Percentiles rank a stretch among this genome's conserved stretches.
phyloP scores from a whole-genome alignment of 768 basidiomycete genomes.

The Suillus occidentalis region DNA sequence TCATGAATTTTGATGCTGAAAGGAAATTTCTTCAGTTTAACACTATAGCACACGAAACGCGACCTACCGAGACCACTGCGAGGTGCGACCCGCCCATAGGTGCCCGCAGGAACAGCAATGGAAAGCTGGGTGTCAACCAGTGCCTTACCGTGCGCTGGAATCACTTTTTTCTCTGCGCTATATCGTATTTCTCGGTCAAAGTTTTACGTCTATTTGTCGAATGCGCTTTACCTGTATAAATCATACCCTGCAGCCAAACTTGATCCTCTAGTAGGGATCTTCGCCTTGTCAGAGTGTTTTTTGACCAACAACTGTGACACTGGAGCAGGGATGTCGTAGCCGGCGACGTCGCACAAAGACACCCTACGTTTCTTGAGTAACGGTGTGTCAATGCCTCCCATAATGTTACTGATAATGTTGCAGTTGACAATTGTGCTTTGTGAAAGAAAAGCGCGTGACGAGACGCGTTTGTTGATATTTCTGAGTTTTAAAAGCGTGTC shows the following conservation, averaged over 20 bases:
- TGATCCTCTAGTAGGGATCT: constrained; percentile 83
- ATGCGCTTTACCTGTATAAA: constrained; percentile 68
- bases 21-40: constrained; percentile 2
- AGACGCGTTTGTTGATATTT: constrained; percentile 20
- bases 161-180: constrained; percentile 81
- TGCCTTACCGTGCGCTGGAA: constrained; percentile 91
- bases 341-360: constrained; percentile 48
- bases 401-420: background rate
- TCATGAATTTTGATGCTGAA: constrained; percentile 94
- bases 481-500: constrained; percentile 40
- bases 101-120: constrained; percentile 89
- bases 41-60: background rate
- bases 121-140: constrained; percentile 90
- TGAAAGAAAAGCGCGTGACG: constrained; percentile 15
- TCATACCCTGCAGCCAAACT: constrained; percentile 92
- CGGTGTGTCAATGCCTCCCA: constrained; percentile 30
- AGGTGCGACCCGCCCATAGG: constrained; percentile 96
- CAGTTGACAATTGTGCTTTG: background rate
- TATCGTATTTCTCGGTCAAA: constrained; percentile 8
- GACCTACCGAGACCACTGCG: constrained; percentile 88
- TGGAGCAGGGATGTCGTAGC: constrained; percentile 35
- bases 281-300: constrained; percentile 78
- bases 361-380: constrained; percentile 63
- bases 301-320: constrained; percentile 73
- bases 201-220: background rate